Base-by-base conservation (phyloP, 352 stramenopile genomes). In the Globisporangium acanthophoron region DNA sequence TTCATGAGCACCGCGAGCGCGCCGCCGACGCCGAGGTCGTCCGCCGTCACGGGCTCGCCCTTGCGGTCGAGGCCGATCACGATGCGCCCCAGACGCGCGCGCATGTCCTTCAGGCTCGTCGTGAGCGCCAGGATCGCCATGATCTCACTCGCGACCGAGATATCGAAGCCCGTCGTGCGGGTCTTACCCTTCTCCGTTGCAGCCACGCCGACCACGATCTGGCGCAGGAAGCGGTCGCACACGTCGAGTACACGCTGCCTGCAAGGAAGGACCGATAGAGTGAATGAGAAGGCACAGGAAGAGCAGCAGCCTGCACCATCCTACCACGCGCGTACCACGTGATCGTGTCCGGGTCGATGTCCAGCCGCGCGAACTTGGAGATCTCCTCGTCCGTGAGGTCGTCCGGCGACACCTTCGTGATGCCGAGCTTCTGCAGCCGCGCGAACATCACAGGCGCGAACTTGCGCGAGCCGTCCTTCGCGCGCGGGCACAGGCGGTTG, bases 51-150 rank as follows among this genome's bases (percentile, higher is more conserved):
- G 0, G 97, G 76, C 29, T 96, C 71, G 27, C 92, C 85, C 56
- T 62, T 62, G 39, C 71, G 73, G 56, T 84, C 86, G 48, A 90
- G 91, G 18, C 85, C 97, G 33, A 99, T 95, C 18, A 99, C 96
- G 65, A 99, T 99, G 37, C 74, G 78, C 8, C 94, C 93, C 0
- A 99, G 70, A 51, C 97, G 96, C 53, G 96, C 80, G 3, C 95
- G 75, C 79, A 99, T 86, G 73, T 99, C 97, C 13, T 82, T 51
- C 16, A 99, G 69, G 66, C 89, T 95, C 20, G 87, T 98, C 1
- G 97, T 94, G 46, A 99, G 76, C 27, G 95, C 95, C 53, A 99
- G 74, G 24, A 99, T 97, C 37, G 97, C 96, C 97, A 99, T 99
- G 67, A 99, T 97, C 74, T 99, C 97, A 41, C 87, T 98, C 1